Evolutionary conservation across 192 early-diverging fungal genomes (phyloP).

Genomic region (Geranomyces variabilis): DNA sequence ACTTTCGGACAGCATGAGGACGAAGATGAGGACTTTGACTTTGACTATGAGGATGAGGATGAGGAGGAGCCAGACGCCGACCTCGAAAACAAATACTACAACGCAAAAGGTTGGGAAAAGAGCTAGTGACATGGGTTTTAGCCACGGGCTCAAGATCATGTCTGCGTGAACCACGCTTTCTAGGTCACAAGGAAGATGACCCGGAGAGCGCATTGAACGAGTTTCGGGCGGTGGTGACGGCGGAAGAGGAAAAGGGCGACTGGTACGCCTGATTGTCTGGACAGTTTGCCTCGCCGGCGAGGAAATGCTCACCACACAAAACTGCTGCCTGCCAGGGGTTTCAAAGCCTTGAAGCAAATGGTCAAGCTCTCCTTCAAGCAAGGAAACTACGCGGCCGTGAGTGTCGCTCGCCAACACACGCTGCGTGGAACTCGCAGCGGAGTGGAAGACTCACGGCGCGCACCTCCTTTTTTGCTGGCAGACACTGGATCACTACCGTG

Average conservation of each 20-base stretch:
- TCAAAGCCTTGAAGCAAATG: conserved; percentile 89
- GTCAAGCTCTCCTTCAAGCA: conserved; percentile 77
- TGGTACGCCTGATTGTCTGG: conserved; percentile 62
- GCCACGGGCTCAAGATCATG: conserved; percentile 50
- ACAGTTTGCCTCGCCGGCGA: not conserved
- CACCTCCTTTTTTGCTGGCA: conserved; percentile 42
- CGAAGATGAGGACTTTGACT: conserved; percentile 80
- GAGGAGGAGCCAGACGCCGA: conserved; percentile 80
- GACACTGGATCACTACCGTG: conserved; percentile 73
- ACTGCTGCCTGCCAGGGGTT: conserved; percentile 66
- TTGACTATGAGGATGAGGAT: conserved; percentile 84
- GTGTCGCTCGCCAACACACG: not conserved
- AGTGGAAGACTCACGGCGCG: too few species aligned
- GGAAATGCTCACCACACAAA: not conserved
- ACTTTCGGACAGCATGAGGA: conserved; percentile 22
- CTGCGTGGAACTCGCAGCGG: too few species aligned
- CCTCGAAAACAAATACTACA: conserved; percentile 89
- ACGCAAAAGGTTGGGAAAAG: conserved; percentile 70
- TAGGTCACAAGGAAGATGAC: conserved; percentile 71
- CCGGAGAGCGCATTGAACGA: conserved; percentile 72
- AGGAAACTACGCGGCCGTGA: conserved; percentile 63
- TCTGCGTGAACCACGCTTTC: too few species aligned
- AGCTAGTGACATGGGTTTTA: not conserved
- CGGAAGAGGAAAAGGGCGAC: conserved; percentile 80
- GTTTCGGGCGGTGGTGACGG: conserved; percentile 77